Evolutionary conservation across 306 rosid genomes (phyloP), one percentile per base, ranked within the genome.

Genomic region (Vicia sativa): DNA sequence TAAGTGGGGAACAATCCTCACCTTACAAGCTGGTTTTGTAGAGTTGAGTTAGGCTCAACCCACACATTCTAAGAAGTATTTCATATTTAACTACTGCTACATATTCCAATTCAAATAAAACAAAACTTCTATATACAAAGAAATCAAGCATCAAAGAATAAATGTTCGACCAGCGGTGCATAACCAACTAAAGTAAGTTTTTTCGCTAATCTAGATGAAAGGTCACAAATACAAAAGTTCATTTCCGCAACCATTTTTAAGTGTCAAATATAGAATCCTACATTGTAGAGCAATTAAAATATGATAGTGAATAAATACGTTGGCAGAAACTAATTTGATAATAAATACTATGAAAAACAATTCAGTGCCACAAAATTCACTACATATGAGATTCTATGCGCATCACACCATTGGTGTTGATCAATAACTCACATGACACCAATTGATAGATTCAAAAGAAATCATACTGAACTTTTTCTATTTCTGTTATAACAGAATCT

Each of bases 271-370:
- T 15, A 42, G 31, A 12, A 37, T 45, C 10, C 64, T 5, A 62
- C 8, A 23, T n/a, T 43, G 58, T 11, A 67, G 2, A 58, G 62
- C 60, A 54, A 44, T 53, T 16, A 53, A 68, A 49, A 73, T 67
- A 14, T 1, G 21, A 49, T 8, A 43, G 61, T 3, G 42, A 44
- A 52, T 35, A 45, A 45, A 59, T n/a, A 66, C 21, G 13, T 64
- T 21, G 5, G 54, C 48, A 34, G 35, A 5, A 56, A 69, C 39
- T 63, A 18, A 41, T 39, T 62, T 23, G 55, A 74, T 11, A 68
- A 44, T 34, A 44, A 61, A 55, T 44, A 48, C 61, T 13, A 39
- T 15, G 41, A 42, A 68, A 78, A 79, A 55, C 52, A 74, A 48
- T 50, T 12, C 53, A 55, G 68, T 44, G 38, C 49, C 50, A 53